These are phyloP conservation scores for Hortaea sp. DNA, from an alignment of 2,329 filamentous ascomycete species.

Conservation along the genomic window DNA sequence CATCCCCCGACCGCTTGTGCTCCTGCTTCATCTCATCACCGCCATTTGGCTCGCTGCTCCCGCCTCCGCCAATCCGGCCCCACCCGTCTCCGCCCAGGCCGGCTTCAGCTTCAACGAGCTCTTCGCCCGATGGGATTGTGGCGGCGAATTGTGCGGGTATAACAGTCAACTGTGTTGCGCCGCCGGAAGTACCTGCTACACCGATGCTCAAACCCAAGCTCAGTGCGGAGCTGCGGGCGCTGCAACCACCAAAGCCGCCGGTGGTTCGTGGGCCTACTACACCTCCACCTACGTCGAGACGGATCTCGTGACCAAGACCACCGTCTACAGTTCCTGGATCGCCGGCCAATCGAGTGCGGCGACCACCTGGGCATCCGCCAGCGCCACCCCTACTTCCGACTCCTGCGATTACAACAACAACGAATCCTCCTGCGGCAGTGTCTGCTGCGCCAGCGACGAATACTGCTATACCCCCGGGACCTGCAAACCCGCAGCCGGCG, in stretches of 20 bases:
- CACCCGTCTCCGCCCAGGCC: slow-evolving; percentile 14
- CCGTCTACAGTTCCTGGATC: slow-evolving; percentile 41
- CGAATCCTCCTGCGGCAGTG: slow-evolving; percentile 53
- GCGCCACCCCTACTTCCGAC: slow-evolving; percentile 10
- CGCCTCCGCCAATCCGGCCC: slow-evolving; percentile 18
- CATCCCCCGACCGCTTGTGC: slow-evolving; percentile 6
- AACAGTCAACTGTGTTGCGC: slow-evolving; percentile 42
- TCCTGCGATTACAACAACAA: slow-evolving; percentile 37
- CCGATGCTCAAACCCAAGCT: slow-evolving; percentile 39
- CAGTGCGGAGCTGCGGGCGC: slow-evolving; percentile 29
- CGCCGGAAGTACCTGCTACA: slow-evolving; percentile 37
- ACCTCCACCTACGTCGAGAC: slow-evolving; percentile 50
- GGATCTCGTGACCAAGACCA: slow-evolving; percentile 41
- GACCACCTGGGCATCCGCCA: slow-evolving; percentile 17
- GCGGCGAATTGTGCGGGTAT: slow-evolving; percentile 42
- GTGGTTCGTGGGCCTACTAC: slow-evolving; percentile 45
- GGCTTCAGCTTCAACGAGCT: slow-evolving; percentile 26
- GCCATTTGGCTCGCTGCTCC: slow-evolving; percentile 18
- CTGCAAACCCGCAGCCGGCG: slow-evolving; percentile 46
- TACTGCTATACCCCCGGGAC: slow-evolving; percentile 53
- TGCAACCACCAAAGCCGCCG: slow-evolving; percentile 18
- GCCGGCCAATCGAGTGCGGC: slow-evolving; percentile 11
- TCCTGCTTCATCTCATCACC: slow-evolving; percentile 19
- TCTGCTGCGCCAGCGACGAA: slow-evolving; percentile 62
- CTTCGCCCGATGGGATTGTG: slow-evolving; percentile 30